Evolutionary conservation across 345 rosid species (phyloP).

Genomic region (Streptanthus diversifolius): DNA sequence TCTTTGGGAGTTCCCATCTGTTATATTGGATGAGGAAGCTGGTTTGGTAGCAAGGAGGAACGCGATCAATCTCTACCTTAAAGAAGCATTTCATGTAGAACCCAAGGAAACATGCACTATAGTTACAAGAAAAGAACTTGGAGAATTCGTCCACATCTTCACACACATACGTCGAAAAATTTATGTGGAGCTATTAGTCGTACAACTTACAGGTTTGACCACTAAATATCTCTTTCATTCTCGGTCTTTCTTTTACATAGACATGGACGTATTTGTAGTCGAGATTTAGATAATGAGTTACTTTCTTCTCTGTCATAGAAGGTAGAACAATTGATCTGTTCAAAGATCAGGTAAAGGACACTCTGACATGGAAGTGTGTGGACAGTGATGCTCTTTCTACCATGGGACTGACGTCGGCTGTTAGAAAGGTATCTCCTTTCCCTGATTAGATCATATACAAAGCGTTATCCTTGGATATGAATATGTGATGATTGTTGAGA

Average conservation of each 20-base stretch:
- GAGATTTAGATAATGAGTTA: not conserved
- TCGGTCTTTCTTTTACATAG: not conserved
- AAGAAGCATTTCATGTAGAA: constrained; percentile 53
- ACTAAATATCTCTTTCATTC: not conserved
- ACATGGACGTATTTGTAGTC: not conserved
- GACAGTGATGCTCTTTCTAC: constrained; percentile 30
- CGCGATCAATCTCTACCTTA: constrained; percentile 50
- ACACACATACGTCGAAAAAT: constrained; percentile 78
- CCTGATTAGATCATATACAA: not conserved
- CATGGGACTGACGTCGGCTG: constrained; percentile 38
- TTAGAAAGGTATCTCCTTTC: constrained; percentile 31
- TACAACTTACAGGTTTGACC: constrained; percentile 52
- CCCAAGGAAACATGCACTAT: constrained; percentile 41
- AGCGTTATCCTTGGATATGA: not conserved
- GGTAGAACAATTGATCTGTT: constrained; percentile 10
- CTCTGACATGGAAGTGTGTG: constrained; percentile 28
- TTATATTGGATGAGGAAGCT: constrained; percentile 50
- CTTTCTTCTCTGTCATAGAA: constrained; percentile 7
- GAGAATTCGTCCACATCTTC: constrained; percentile 81
- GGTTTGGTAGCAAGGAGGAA: constrained; percentile 53
- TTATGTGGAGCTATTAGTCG: constrained; percentile 62
- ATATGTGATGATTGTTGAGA: not conserved
- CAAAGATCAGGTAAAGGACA: constrained; percentile 3
- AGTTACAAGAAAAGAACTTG: constrained; percentile 62
- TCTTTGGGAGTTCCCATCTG: constrained; percentile 94